A percentile compares a stretch with the other conserved stretches of the same genome.
phyloP scores from a whole-genome alignment of 805 yeast genomes.

The Saccharomycopsis fibuligera region DNA sequence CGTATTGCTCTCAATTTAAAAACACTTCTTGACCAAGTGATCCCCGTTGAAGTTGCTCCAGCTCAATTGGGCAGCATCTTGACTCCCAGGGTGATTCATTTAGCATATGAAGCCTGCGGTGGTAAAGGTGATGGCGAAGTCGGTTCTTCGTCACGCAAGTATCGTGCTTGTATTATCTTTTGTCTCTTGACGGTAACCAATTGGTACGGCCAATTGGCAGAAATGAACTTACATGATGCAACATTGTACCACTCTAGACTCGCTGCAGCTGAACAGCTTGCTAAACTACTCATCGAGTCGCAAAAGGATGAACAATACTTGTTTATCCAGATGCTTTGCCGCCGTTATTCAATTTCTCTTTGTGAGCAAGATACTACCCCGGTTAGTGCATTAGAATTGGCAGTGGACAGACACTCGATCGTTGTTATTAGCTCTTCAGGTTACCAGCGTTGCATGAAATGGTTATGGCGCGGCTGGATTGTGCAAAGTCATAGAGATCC shows the following conservation, averaged over 20 bases:
- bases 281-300: constrained; percentile 60
- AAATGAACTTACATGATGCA: constrained; percentile 59
- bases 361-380: constrained; percentile 59
- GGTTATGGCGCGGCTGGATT: constrained; percentile 95
- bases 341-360: constrained; percentile 60
- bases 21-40: constrained; percentile 55
- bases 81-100: constrained; percentile 46
- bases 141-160: constrained; percentile 52
- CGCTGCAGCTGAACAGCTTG: constrained; percentile 63
- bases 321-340: constrained; percentile 72
- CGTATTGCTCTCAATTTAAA: constrained; percentile 71
- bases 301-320: constrained; percentile 52
- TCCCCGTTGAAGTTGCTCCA: constrained; percentile 56
- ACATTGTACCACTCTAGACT: constrained; percentile 56
- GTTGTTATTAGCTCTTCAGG: constrained; percentile 74
- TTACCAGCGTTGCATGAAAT: constrained; percentile 76
- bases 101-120: constrained; percentile 72
- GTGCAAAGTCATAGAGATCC: constrained; percentile 69
- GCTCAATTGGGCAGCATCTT: constrained; percentile 33
- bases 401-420: constrained; percentile 79
- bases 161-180: constrained; percentile 62
- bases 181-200: constrained; percentile 66
- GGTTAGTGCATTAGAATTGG: constrained; percentile 72
- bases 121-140: constrained; percentile 57
- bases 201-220: constrained; percentile 66